Evolutionary conservation across 176 grass and related monocot genomes (phyloP).

Genomic region (Carex littledalei): DNA sequence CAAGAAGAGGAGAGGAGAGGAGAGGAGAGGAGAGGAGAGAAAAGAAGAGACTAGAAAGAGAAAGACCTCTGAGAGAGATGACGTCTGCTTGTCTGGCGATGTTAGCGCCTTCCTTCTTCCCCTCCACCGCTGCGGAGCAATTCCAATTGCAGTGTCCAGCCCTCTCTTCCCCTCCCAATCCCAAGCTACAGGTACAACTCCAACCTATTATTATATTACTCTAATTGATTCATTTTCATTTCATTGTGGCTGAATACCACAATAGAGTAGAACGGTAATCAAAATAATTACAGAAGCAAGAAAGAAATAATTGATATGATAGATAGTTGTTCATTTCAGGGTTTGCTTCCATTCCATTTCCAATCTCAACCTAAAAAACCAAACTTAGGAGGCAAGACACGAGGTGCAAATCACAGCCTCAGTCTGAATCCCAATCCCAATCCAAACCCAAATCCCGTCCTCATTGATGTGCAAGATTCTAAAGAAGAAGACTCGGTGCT

Average conservation of each 20-base stretch:
- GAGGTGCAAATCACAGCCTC: too few relatives aligned
- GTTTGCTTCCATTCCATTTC: neutral
- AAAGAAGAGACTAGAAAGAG: neutral
- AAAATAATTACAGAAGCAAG: too few relatives aligned
- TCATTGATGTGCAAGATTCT: constrained; percentile 57
- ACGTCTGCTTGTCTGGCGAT: neutral
- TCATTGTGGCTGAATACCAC: neutral
- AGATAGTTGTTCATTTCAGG: neutral
- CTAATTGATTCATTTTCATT: neutral
- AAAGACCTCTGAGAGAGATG: neutral
- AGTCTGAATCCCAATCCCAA: neutral
- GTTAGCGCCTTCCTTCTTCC: neutral
- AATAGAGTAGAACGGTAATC: too few relatives aligned
- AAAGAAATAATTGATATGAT: too few relatives aligned
- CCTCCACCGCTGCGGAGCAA: neutral
- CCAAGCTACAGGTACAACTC: neutral
- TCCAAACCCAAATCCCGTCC: neutral
- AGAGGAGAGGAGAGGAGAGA: neutral
- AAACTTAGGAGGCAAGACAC: too few relatives aligned
- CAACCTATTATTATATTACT: too few relatives aligned
- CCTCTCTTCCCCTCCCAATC: neutral
- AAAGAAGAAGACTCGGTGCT: constrained; percentile 43
- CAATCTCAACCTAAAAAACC: neutral
- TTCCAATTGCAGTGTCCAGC: neutral
- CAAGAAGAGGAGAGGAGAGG: too few relatives aligned